Percentiles rank a stretch among this genome's conserved stretches.
Evolutionary conservation across 176 grass and related monocot species (phyloP).

Genomic region (Hordeum vulgare): DNA sequence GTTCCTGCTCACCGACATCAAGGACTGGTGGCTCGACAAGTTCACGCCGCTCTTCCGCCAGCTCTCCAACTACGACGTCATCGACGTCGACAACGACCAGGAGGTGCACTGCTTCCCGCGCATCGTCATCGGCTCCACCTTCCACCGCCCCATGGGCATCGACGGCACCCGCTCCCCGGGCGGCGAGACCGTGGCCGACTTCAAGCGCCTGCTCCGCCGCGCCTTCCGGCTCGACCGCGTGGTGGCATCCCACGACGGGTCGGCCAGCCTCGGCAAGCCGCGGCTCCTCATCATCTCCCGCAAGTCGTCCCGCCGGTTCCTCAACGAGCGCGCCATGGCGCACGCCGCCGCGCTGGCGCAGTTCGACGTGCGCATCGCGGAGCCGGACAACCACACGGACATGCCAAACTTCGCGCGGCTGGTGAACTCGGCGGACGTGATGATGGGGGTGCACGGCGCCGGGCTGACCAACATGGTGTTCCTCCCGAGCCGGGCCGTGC

Average conservation of each 20-base stretch:
- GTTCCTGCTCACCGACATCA: constrained; percentile 49
- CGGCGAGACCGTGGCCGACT: constrained; percentile 43
- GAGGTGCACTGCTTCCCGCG: constrained; percentile 68
- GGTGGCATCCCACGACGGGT: constrained; percentile 34
- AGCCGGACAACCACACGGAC: constrained; percentile 45
- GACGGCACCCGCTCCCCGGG: constrained; percentile 29
- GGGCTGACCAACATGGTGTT: constrained; percentile 70
- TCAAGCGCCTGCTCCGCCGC: constrained; percentile 61
- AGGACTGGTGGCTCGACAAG: constrained; percentile 78
- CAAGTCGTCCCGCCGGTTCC: constrained; percentile 40
- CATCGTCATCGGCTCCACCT: constrained; percentile 56
- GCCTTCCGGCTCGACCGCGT: constrained; percentile 60
- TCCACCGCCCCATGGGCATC: constrained; percentile 73
- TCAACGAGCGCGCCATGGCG: constrained; percentile 61
- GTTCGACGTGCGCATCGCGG: constrained; percentile 64
- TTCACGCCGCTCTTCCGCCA: constrained; percentile 62
- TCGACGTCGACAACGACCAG: constrained; percentile 63
- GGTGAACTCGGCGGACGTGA: constrained; percentile 65
- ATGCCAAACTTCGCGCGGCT: constrained; percentile 42
- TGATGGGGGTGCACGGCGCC: constrained; percentile 72
- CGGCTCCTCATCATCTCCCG: constrained; percentile 71
- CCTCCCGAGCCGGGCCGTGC: constrained; percentile 55
- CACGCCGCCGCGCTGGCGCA: constrained; percentile 26
- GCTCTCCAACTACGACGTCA: constrained; percentile 62
- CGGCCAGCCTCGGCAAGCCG: constrained; percentile 18